phyloP scores from a whole-genome alignment of 2,329 filamentous ascomycete species.

The Aquanectria penicillioides region DNA sequence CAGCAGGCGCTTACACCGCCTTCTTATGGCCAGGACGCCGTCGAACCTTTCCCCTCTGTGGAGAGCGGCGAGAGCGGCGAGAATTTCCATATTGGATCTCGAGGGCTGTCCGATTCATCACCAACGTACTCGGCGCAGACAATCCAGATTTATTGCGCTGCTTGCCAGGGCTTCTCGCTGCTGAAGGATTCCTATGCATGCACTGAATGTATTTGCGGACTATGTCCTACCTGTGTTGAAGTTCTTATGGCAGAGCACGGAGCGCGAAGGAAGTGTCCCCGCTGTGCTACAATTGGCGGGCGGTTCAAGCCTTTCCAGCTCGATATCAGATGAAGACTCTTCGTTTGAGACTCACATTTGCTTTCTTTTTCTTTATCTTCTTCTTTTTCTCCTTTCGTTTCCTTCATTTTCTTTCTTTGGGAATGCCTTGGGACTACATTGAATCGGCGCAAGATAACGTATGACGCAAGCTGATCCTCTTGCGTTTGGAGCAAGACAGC shows the following conservation, averaged over 20 bases:
- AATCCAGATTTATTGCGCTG: conserved; percentile 92
- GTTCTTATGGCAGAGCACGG: conserved; percentile 81
- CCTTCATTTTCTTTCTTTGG: conserved; percentile 14
- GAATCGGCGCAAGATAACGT: conserved; percentile 40
- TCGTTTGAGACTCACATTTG: conserved; percentile 30
- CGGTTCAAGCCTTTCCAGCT: conserved; percentile 88
- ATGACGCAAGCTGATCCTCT: conserved; percentile 35
- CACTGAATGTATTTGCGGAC: conserved; percentile 93
- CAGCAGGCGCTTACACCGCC: conserved; percentile 92
- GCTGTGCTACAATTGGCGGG: conserved; percentile 81
- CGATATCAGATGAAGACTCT: conserved; percentile 72
- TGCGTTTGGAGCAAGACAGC: conserved; percentile 34
- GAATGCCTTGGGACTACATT: conserved; percentile 31
- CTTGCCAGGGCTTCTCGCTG: conserved; percentile 80
- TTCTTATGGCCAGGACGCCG: conserved; percentile 70
- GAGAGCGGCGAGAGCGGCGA: conserved; percentile 80
- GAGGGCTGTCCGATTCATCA: conserved; percentile 75
- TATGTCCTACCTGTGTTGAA: conserved; percentile 89
- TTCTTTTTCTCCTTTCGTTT: conserved; percentile 14
- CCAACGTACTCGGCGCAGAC: conserved; percentile 77
- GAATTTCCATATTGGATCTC: conserved; percentile 75
- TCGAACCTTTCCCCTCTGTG: conserved; percentile 89
- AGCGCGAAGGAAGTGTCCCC: conserved; percentile 79
- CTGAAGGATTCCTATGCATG: conserved; percentile 91
- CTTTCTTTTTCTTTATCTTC: conserved; percentile 21